Base-by-base conservation (phyloP, 1,284 basidiomycete genomes). In the Ganoderma meredithae region DNA sequence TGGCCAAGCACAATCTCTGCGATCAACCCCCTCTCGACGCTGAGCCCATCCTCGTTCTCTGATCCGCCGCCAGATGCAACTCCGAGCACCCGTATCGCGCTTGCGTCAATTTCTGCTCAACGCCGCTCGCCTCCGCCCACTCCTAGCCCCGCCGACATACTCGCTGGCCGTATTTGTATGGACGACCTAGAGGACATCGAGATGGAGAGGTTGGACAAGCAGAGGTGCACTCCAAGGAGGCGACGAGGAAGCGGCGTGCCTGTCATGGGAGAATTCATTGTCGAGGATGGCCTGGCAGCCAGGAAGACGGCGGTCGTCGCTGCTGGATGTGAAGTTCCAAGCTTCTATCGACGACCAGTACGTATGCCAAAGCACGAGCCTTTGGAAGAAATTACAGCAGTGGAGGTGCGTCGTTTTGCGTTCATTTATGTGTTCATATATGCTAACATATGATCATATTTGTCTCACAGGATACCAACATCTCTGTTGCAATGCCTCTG, bases 11-110 rank as follows among this genome's bases (percentile, higher is more conserved):
- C 79, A 13, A 76, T 91, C 55, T 87, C 87, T 27, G 85, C 90
- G n/a, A 90, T 94, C 79, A 85, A 93, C 69, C 92, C 92, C 59
- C 80, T 90, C 74, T 91, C 90, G 27, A 93, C 90, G 12, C 83
- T 93, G 76, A 90, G 84, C 64, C 85, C 87, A 15, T 77, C 83
- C 1, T 79, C 80, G 55, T 44, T 66, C 31, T 43, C 70, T 22
- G 62, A 64, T 15, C 63, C 71, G 10, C 71, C 74, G 15, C 63
- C 68, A 0, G 64, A 76, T 47, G 74, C 73, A 19, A 74, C 76
- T 1, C 75, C 74, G 25, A 78, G 76, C 44, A 71, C 73, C 13
- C 77, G 78, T 15, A 77, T 76, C 47, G 76, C 76, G 0, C 73
- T 78, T 36, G 75, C 79, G 22, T 79, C 78, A 43, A 76, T 76